These are phyloP conservation scores for Phytophthora sansomeana DNA, from an alignment of 352 stramenopile species.

Conservation along the genomic window DNA sequence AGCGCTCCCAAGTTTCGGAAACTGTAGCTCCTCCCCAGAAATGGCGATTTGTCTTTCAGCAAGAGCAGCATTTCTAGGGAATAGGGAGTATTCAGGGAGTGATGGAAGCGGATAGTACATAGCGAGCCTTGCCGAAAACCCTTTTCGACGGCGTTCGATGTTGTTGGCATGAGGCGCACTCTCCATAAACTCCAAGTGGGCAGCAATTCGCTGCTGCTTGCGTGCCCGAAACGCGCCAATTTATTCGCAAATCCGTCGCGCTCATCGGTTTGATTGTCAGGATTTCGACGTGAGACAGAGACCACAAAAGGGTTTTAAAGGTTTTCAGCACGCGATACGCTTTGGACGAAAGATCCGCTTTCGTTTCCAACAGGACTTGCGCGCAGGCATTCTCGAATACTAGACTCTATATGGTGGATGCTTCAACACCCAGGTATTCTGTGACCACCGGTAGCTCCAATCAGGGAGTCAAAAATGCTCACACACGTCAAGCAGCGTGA, in stretches of 20 bases:
- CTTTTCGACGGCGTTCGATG: neutral
- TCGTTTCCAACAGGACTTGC: neutral
- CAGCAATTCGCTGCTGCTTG: neutral
- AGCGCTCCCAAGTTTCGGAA: neutral
- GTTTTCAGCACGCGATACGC: neutral
- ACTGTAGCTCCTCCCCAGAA: neutral
- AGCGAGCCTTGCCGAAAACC: neutral
- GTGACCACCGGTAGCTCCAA: neutral
- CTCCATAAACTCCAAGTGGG: neutral
- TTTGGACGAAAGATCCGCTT: neutral
- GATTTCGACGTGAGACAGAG: too few relatives aligned
- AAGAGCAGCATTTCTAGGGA: neutral
- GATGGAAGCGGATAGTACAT: neutral
- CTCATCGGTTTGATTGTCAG: neutral
- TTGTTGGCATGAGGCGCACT: neutral
- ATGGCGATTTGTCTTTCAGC: neutral
- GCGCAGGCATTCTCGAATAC: neutral
- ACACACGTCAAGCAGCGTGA: slow-evolving; percentile 1
- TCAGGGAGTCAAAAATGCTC: neutral
- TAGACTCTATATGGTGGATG: neutral
- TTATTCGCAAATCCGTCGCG: neutral
- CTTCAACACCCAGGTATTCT: neutral
- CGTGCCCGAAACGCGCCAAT: neutral
- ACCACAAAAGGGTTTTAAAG: too few relatives aligned
- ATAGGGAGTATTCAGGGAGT: neutral